These are phyloP conservation scores for Candida montana DNA, from an alignment of 805 yeast genomes.

Conservation along the genomic window DNA sequence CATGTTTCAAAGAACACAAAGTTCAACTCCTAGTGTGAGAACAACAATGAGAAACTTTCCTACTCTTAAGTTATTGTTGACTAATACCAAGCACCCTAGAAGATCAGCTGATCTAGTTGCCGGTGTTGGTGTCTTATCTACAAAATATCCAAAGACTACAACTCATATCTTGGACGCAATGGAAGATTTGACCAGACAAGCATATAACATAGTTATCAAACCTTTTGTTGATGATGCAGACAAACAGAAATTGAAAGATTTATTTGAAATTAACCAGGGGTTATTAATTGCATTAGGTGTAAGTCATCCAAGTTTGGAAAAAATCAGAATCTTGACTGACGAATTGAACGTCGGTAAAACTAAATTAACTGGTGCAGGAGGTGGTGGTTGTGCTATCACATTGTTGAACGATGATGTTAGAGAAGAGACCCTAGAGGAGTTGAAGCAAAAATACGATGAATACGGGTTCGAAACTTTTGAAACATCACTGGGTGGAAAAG, in stretches of 20 bases:
- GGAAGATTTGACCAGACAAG: constrained; percentile 67
- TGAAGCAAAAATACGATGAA: constrained; percentile 30
- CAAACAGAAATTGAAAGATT: constrained; percentile 43
- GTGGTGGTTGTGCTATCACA: constrained; percentile 98
- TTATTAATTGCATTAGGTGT: constrained; percentile 82
- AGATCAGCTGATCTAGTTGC: constrained; percentile 81
- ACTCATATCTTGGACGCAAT: constrained; percentile 67
- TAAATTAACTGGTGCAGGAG: constrained; percentile 97
- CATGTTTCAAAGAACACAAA: constrained; percentile 60
- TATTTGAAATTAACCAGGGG: constrained; percentile 84
- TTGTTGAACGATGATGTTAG: constrained; percentile 43
- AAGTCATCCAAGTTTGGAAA: constrained; percentile 86
- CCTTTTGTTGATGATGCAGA: constrained; percentile 42
- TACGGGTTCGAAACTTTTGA: constrained; percentile 70
- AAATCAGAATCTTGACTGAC: constrained; percentile 62
- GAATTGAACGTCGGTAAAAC: constrained; percentile 71
- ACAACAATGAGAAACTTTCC: constrained; percentile 72
- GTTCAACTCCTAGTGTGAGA: constrained; percentile 55
- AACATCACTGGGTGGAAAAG: constrained; percentile 84
- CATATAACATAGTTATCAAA: constrained; percentile 55
- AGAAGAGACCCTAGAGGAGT: constrained; percentile 29
- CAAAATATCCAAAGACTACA: constrained; percentile 49
- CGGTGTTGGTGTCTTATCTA: constrained; percentile 55
- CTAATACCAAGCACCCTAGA: constrained; percentile 84
- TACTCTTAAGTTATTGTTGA: constrained; percentile 63